Conservation (phyloP, 108 stramenopile genomes). For the Aurantiochytrium sp. region DNA sequence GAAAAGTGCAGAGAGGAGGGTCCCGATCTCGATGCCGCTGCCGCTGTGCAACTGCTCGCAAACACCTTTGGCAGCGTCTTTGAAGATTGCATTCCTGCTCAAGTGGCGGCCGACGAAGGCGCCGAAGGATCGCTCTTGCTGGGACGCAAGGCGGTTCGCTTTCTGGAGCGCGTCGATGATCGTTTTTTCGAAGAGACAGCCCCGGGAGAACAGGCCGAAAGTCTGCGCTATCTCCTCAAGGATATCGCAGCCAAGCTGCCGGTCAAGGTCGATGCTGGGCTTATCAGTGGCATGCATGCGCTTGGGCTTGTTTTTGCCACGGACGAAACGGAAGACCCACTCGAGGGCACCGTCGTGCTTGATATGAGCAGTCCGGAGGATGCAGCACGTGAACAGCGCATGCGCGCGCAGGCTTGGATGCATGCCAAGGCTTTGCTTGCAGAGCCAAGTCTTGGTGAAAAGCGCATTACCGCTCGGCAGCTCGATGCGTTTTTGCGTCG, state of each 20-base stretch:
- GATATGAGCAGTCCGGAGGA: neutral
- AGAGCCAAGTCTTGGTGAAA: neutral
- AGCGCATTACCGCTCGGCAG: neutral
- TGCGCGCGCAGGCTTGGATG: neutral
- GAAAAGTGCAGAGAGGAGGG: neutral
- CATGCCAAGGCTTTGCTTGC: neutral
- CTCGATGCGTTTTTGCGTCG: neutral
- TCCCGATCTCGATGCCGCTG: neutral
- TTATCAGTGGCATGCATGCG: neutral
- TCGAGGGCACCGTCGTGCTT: neutral
- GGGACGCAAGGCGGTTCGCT: neutral
- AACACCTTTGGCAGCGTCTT: neutral
- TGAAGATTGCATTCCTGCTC: neutral
- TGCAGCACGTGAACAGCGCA: neutral
- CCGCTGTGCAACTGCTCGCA: neutral
- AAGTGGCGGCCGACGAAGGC: neutral
- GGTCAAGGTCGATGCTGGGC: neutral
- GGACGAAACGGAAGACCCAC: neutral
- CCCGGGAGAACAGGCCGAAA: neutral
- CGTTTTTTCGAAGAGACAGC: neutral
- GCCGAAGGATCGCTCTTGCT: neutral
- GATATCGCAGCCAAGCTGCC: neutral
- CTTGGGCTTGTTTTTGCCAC: neutral
- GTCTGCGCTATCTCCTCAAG: neutral
- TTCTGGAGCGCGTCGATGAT: neutral